These are phyloP conservation scores for Aspergillus aculeatinus DNA, from an alignment of 2,329 filamentous ascomycete species.

Conservation along the genomic window DNA sequence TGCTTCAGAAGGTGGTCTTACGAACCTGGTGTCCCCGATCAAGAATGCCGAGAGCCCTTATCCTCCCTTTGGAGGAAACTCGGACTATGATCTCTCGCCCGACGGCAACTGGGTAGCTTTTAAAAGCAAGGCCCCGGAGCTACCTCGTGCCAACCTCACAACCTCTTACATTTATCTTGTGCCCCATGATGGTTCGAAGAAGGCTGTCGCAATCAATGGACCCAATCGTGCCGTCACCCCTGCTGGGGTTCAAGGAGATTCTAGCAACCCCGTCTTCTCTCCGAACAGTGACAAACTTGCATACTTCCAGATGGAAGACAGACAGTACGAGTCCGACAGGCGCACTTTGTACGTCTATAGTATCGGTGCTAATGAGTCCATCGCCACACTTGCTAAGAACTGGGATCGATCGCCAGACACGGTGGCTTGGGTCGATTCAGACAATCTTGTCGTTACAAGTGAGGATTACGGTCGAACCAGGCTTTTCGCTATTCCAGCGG, in stretches of 20 bases:
- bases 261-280: constrained; percentile 70
- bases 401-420: constrained; percentile 56
- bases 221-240: constrained; percentile 37
- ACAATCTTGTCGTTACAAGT: constrained; percentile 68
- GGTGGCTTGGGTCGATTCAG: constrained; percentile 55
- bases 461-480: constrained; percentile 64
- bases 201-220: constrained; percentile 47
- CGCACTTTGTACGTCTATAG: constrained; percentile 46
- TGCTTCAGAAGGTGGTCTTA: constrained; percentile 56
- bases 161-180: constrained; percentile 79
- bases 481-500: constrained; percentile 36
- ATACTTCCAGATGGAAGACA: constrained; percentile 74
- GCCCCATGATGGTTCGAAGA: constrained; percentile 61
- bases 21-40: constrained; percentile 40
- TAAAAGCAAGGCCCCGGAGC: constrained; percentile 45
- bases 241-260: constrained; percentile 57
- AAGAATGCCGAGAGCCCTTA: constrained; percentile 47
- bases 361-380: constrained; percentile 33
- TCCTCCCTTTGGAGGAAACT: constrained; percentile 70
- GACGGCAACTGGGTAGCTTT: constrained; percentile 43
- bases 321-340: constrained; percentile 80
- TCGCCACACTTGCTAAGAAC: constrained; percentile 39
- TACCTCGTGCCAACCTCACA: constrained; percentile 60
- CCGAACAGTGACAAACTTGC: constrained; percentile 68
- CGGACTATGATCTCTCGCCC: constrained; percentile 69